Base-by-base conservation (phyloP, 139 green algal genomes). In the Chlamydomonas sp. region DNA sequence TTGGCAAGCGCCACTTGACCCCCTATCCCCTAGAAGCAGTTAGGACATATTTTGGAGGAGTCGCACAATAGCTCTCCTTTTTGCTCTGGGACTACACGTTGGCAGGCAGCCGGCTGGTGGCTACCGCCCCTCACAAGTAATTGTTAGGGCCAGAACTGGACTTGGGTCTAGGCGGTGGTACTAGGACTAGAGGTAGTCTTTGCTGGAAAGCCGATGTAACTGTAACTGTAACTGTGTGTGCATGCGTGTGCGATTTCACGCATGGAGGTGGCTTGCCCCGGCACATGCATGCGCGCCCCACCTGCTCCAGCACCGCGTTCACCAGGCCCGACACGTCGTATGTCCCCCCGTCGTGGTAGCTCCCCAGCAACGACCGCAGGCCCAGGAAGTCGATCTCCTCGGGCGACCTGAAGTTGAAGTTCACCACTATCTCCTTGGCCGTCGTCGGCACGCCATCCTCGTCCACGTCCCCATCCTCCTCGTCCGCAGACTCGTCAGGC, bases 351-450 rank as follows among this genome's bases (percentile, higher is more conserved):
- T 96, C 90, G 36, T 97, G 78, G 65, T 90, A 96, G 3, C 48
- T 83, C 31, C 72, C 57, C 67, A 97, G 72, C 66, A 97, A 76
- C 1, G 81, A 26, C 5, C 59, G n/a, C 8, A 97, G 69, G 26
- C 91, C 91, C 13, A 90, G 89, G 58, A 91, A 97, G 79, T 97
- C 91, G 0, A 73, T 70, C n/a, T 94, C 88, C 48, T 83, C 72
- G 0, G 91, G 90, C 26, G 91, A 83, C 49, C 88, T 93, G 60
- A 97, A 97, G 48, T 94, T 81, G 65, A 97, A 94, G 37, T 96
- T 76, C 0, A 96, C 83, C 28, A 91, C 70, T 2, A 97, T 75
- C 30, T 93, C 43, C 26, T 88, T 74, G 36, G 57, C 58, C 39
- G 83, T 74, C 48, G 70, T 62, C 0, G 83, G 74, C 35, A 78